These are phyloP conservation scores for Yarrowia galli DNA, from an alignment of 1,139 yeast genomes.

Conservation along the genomic window DNA sequence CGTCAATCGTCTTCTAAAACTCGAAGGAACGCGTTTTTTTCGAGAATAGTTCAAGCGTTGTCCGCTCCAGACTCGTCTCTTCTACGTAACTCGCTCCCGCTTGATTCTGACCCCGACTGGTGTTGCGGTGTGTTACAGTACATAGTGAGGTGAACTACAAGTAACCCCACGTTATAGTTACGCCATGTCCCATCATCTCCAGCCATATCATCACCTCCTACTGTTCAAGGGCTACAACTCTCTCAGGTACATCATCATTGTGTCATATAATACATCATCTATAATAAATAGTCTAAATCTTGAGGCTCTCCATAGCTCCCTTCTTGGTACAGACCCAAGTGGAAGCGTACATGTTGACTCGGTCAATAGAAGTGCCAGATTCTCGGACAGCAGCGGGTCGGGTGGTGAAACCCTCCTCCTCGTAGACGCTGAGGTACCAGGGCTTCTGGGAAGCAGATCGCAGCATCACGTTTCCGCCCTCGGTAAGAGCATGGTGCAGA, in stretches of 20 bases:
- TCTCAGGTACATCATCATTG: neutral
- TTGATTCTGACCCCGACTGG: too few relatives aligned
- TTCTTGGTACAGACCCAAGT: conserved; percentile 80
- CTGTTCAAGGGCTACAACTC: too few relatives aligned
- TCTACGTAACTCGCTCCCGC: too few relatives aligned
- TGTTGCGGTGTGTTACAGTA: too few relatives aligned
- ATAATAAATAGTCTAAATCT: conserved; percentile 38
- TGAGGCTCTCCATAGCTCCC: conserved; percentile 39
- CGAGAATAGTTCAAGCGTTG: too few relatives aligned
- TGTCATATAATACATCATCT: conserved; percentile 35
- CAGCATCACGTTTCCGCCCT: conserved; percentile 76
- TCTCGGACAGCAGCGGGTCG: conserved; percentile 72
- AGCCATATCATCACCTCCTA: too few relatives aligned
- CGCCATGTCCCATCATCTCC: too few relatives aligned
- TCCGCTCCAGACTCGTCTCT: too few relatives aligned
- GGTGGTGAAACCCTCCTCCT: conserved; percentile 69
- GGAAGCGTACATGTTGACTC: conserved; percentile 87
- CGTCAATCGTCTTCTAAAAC: too few relatives aligned
- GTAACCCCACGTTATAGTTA: too few relatives aligned
- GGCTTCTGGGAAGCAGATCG: conserved; percentile 78
- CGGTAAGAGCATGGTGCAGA: conserved; percentile 65
- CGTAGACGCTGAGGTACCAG: conserved; percentile 78
- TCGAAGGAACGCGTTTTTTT: too few relatives aligned
- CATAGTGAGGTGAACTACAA: too few relatives aligned
- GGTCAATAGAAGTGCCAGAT: conserved; percentile 70